These are phyloP conservation scores for Cyberlindnera japonica DNA, from an alignment of 805 yeast genomes.

Conservation along the genomic window DNA sequence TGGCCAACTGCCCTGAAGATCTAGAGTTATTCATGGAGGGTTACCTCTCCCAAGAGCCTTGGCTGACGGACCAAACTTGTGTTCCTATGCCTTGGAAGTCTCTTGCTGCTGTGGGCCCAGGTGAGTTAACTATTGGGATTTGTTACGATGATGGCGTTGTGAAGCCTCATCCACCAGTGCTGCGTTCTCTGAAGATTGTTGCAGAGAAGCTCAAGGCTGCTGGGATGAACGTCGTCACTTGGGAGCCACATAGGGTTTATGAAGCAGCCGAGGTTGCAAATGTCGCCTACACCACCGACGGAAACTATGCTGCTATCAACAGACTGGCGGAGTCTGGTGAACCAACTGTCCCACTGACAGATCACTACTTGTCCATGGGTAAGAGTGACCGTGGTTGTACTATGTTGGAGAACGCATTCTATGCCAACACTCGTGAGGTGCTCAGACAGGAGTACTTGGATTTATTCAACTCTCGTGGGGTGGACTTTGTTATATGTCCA, in stretches of 20 bases:
- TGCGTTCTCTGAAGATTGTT: slow-evolving; percentile 50
- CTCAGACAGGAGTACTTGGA: slow-evolving; percentile 55
- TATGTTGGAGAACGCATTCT: slow-evolving; percentile 51
- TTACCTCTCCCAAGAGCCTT: slow-evolving; percentile 50
- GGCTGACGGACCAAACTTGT: slow-evolving; percentile 34
- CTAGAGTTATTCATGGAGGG: slow-evolving; percentile 61
- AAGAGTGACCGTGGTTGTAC: slow-evolving; percentile 47
- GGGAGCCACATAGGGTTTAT: slow-evolving; percentile 54
- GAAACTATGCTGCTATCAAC: slow-evolving; percentile 53
- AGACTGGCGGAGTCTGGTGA: slow-evolving; percentile 61
- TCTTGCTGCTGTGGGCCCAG: slow-evolving; percentile 33
- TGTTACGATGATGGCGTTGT: slow-evolving; percentile 61
- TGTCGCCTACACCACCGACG: slow-evolving; percentile 59
- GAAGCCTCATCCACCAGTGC: slow-evolving; percentile 63
- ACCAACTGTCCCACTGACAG: slow-evolving; percentile 62
- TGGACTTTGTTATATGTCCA: slow-evolving; percentile 68
- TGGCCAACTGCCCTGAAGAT: slow-evolving; percentile 59
- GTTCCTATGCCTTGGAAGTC: slow-evolving; percentile 39
- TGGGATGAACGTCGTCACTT: slow-evolving; percentile 53
- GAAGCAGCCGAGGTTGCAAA: slow-evolving; percentile 57
- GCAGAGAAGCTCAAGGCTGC: slow-evolving; percentile 53
- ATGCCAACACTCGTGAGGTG: slow-evolving; percentile 53
- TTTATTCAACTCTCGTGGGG: slow-evolving; percentile 46
- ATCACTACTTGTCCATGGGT: slow-evolving; percentile 57
- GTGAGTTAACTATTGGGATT: slow-evolving; percentile 52